phyloP scores from a whole-genome alignment of 768 basidiomycete genomes.

The Rhodosporidiobolus odoratus region DNA sequence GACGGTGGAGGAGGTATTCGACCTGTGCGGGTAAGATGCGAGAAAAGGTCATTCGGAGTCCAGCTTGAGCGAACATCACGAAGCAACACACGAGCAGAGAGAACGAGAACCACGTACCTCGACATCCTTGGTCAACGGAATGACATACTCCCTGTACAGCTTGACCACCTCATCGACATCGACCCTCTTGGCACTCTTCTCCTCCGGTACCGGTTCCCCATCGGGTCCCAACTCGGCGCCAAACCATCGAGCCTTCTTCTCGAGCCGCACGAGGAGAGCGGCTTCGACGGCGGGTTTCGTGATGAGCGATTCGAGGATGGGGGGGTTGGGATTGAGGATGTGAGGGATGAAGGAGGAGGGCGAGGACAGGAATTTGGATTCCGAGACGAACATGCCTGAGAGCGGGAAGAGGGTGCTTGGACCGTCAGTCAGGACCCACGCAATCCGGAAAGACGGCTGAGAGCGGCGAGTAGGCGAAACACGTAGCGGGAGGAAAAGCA shows the following conservation, averaged over 20 bases:
- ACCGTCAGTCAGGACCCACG: background rate
- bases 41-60: background rate
- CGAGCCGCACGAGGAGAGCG: constrained; percentile 71
- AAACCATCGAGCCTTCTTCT: constrained; percentile 70
- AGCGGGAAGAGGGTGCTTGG: background rate
- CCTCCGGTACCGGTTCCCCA: constrained; percentile 51
- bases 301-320: constrained; percentile 73
- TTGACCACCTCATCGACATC: constrained; percentile 89
- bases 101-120: constrained; percentile 59
- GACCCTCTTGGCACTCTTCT: constrained; percentile 51
- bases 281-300: constrained; percentile 96
- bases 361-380: constrained; percentile 85
- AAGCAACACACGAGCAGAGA: background rate
- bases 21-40: constrained; percentile 55
- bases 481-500: background rate
- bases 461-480: background rate
- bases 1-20: constrained; percentile 83
- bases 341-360: constrained; percentile 88
- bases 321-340: constrained; percentile 69
- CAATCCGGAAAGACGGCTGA: background rate
- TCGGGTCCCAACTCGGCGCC: constrained; percentile 77
- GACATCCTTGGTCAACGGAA: constrained; percentile 94
- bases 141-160: constrained; percentile 90
- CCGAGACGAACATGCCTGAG: constrained; percentile 95
- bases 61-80: no score